Evolutionary conservation across 139 green algal genomes (phyloP).

Genomic region (Chlorella sp.): DNA sequence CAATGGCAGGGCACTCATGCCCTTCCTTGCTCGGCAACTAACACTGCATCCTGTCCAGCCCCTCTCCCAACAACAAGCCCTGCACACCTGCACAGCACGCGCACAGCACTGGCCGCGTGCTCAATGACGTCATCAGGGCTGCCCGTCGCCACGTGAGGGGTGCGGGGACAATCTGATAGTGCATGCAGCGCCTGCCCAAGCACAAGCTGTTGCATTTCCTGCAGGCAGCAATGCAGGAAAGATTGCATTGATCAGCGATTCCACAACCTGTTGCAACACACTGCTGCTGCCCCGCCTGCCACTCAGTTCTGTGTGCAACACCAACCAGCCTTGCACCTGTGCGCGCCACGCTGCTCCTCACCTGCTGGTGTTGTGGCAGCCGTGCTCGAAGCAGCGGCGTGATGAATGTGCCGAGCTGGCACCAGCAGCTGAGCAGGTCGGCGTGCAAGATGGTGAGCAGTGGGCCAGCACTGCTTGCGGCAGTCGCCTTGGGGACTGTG

Average conservation of each 20-base stretch:
- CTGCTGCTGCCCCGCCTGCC: too few relatives aligned
- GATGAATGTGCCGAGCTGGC: not conserved
- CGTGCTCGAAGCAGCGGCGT: constrained; percentile 9
- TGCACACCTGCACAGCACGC: constrained; percentile 23
- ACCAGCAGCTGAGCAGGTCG: constrained; percentile 29
- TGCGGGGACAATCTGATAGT: not conserved
- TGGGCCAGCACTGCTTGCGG: not conserved
- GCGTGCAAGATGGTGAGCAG: constrained; percentile 27
- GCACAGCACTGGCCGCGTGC: constrained; percentile 5
- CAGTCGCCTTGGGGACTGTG: not conserved
- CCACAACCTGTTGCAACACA: too few relatives aligned
- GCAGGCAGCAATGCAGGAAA: not conserved
- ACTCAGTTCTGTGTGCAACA: too few relatives aligned
- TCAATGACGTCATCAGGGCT: constrained; percentile 2
- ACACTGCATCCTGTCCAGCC: not conserved
- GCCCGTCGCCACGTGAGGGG: not conserved
- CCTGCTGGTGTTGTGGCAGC: not conserved
- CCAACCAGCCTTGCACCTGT: not conserved
- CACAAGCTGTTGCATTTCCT: constrained; percentile 9
- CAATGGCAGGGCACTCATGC: not conserved
- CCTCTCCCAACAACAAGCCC: not conserved
- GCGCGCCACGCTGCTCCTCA: not conserved
- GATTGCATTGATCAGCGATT: not conserved
- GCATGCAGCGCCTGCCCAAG: not conserved
- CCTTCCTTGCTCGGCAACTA: not conserved